Percentiles rank a stretch among this genome's conserved stretches.
Evolutionary conservation across 805 yeast species (phyloP).

Genomic region (Alloascoidea hylecoeti): DNA sequence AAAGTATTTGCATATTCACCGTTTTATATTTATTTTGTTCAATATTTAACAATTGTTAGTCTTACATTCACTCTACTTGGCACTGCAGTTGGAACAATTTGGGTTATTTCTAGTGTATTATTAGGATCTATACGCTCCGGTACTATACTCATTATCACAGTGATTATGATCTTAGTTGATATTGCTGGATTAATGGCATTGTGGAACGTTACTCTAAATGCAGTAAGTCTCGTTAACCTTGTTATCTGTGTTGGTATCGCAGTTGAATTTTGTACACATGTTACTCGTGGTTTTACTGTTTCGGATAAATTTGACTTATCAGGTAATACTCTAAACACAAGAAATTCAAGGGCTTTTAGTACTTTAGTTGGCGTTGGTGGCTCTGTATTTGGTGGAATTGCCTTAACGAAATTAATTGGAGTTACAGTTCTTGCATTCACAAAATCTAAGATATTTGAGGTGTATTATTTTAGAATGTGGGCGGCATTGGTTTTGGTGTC

Average conservation of each 20-base stretch:
- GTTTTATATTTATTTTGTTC: conserved; percentile 86
- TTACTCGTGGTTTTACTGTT: conserved; percentile 62
- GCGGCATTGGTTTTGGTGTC: conserved; percentile 63
- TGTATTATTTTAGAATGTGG: conserved; percentile 96
- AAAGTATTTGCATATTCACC: conserved; percentile 84
- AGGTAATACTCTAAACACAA: conserved; percentile 13
- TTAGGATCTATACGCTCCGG: conserved; percentile 60
- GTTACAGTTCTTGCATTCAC: conserved; percentile 80
- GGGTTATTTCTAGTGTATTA: conserved; percentile 35
- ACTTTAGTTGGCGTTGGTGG: conserved; percentile 77
- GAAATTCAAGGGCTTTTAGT: conserved; percentile 26
- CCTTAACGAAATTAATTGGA: conserved; percentile 82
- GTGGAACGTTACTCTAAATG: conserved; percentile 70
- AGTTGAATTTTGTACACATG: conserved; percentile 86
- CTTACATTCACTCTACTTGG: conserved; percentile 40
- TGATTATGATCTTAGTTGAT: conserved; percentile 49
- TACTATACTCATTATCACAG: conserved; percentile 36
- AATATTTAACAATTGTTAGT: conserved; percentile 54
- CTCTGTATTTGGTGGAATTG: conserved; percentile 81
- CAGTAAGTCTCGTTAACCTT: conserved; percentile 78
- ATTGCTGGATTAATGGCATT: conserved; percentile 72
- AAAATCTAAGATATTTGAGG: conserved; percentile 72
- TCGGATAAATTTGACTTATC: conserved; percentile 20
- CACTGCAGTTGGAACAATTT: conserved; percentile 35
- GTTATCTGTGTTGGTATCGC: conserved; percentile 89